phyloP scores from a whole-genome alignment of 2,329 filamentous ascomycete species.

The Cadophora luteo-olivacea region DNA sequence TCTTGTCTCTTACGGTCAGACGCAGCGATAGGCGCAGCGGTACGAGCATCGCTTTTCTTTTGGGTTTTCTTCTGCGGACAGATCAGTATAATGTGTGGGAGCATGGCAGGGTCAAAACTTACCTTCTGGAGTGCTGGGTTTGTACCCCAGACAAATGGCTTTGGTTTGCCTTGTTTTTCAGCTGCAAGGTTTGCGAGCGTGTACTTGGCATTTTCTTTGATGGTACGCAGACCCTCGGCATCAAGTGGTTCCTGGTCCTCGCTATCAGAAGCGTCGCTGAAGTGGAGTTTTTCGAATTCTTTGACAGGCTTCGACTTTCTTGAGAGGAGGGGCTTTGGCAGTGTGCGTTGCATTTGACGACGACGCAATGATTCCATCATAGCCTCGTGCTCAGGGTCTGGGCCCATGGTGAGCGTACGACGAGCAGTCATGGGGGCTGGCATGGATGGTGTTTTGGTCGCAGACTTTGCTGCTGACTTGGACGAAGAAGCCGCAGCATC shows the following conservation, averaged over 20 bases:
- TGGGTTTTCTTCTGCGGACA: neutral
- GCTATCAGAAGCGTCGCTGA: constrained; percentile 7
- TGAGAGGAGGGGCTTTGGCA: neutral
- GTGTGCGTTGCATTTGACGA: neutral
- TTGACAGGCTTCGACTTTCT: neutral
- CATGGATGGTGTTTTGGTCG: neutral
- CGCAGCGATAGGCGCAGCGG: constrained; percentile 6
- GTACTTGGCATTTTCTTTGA: neutral
- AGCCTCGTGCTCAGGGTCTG: neutral
- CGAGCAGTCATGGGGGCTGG: neutral
- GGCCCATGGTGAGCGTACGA: neutral
- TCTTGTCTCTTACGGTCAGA: neutral
- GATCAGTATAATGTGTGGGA: neutral
- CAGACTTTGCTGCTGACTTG: constrained; percentile 2
- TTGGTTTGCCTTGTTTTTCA: neutral
- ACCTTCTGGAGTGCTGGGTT: neutral
- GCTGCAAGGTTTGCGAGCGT: neutral
- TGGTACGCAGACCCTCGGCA: neutral
- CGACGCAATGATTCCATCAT: neutral
- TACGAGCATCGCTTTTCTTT: neutral
- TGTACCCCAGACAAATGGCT: neutral
- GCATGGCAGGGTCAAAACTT: neutral
- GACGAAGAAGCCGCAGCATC: neutral
- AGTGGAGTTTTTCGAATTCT: neutral
- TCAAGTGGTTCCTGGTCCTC: neutral